A percentile compares a stretch with the other conserved stretches of the same genome.
These are phyloP conservation scores for Juglanconis sp. DNA, from an alignment of 2,329 filamentous ascomycete genomes.

Conservation along the genomic window DNA sequence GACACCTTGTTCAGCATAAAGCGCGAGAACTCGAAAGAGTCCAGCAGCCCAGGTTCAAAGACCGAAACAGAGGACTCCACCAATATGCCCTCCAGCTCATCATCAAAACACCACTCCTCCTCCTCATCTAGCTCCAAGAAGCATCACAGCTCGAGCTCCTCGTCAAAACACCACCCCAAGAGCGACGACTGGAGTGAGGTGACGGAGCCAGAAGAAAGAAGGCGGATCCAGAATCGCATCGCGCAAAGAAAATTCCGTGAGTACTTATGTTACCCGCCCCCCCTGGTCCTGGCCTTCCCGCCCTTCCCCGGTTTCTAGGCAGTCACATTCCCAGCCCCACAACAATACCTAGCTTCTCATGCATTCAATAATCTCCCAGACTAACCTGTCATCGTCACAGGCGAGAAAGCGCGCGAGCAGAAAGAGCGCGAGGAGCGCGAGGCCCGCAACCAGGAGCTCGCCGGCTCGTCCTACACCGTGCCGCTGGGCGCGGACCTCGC, in stretches of 20 bases:
- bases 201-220: conserved; percentile 66
- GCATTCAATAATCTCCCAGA: too few species aligned
- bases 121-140: conserved; percentile 34
- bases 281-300: background rate
- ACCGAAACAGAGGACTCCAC: conserved; percentile 22
- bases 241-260: conserved; percentile 74
- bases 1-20: background rate
- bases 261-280: conserved; percentile 27
- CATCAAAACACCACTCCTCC: conserved; percentile 25
- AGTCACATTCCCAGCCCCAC: background rate
- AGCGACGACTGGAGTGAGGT: conserved; percentile 67
- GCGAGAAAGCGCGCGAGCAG: conserved; percentile 66
- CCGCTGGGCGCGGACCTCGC: conserved; percentile 55
- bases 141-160: conserved; percentile 29
- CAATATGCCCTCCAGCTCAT: conserved; percentile 31
- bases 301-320: background rate
- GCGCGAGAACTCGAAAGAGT: background rate
- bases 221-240: conserved; percentile 73
- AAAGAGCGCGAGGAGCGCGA: conserved; percentile 65
- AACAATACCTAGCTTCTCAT: background rate
- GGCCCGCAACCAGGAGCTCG: conserved; percentile 59
- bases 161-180: conserved; percentile 37
- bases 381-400: conserved; percentile 36
- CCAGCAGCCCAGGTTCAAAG: conserved; percentile 27
- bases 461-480: conserved; percentile 61